These are phyloP conservation scores for Limnomonas spitsbergensis DNA, from an alignment of 139 green algal species.

Conservation along the genomic window DNA sequence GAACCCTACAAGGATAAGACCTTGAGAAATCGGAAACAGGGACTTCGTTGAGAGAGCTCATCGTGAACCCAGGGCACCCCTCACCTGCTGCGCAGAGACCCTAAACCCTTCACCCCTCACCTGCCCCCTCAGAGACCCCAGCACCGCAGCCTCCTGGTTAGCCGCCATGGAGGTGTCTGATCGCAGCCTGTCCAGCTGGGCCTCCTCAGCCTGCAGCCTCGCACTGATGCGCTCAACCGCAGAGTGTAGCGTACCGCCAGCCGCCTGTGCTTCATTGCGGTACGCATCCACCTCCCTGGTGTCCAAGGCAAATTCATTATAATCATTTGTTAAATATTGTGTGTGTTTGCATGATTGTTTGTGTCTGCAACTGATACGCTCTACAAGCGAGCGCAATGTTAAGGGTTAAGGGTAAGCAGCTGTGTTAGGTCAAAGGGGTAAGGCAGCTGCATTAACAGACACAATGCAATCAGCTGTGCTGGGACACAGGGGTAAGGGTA, in stretches of 20 bases:
- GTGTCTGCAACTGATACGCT: not conserved
- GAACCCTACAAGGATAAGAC: not conserved
- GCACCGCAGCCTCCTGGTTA: conserved; percentile 3
- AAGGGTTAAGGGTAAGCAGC: not conserved
- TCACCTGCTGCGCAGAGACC: too few relatives aligned
- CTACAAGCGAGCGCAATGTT: not conserved
- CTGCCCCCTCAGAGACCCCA: not conserved
- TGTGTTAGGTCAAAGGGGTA: too few relatives aligned
- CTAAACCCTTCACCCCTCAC: too few relatives aligned
- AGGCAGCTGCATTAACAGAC: too few relatives aligned
- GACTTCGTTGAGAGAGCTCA: too few relatives aligned
- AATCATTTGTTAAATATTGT: not conserved
- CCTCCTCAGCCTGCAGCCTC: conserved; percentile 18
- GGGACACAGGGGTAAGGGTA: too few relatives aligned
- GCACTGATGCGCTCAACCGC: conserved; percentile 38
- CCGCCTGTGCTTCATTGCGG: conserved; percentile 3
- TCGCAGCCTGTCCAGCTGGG: not conserved
- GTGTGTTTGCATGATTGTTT: not conserved
- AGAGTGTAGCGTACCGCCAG: conserved; percentile 9
- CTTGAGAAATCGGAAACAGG: too few relatives aligned
- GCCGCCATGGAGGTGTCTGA: not conserved
- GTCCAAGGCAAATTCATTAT: not conserved
- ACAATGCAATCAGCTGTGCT: too few relatives aligned
- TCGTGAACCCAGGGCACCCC: too few relatives aligned
- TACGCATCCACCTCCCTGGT: conserved; percentile 8